These are phyloP conservation scores for Trypanosoma mega DNA, from an alignment of 208 protist species.

Conservation along the genomic window DNA sequence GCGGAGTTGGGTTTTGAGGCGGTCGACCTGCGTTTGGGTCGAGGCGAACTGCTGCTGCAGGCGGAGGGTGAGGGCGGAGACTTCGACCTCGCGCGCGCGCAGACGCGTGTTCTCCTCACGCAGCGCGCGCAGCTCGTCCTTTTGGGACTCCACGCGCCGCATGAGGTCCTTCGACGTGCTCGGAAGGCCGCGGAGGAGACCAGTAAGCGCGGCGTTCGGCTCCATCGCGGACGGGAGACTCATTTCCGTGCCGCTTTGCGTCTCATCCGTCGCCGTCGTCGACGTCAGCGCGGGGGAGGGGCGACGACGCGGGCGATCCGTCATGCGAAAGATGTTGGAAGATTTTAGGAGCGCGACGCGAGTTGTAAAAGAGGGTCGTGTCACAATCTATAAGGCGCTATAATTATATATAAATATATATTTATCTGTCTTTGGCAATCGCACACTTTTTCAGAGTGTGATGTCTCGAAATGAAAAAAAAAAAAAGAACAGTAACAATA, in stretches of 20 bases:
- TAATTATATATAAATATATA: too few species aligned
- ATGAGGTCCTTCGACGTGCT: constrained; percentile 71
- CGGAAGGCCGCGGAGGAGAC: constrained; percentile 40
- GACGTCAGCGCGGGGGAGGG: constrained; percentile 12
- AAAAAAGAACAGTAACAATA: constrained; percentile 7
- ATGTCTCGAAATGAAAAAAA: constrained; percentile 12
- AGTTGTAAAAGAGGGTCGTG: too few species aligned
- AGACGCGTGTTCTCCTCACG: constrained; percentile 71
- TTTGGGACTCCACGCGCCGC: constrained; percentile 63
- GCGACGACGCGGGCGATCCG: background rate
- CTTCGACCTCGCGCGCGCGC: constrained; percentile 75
- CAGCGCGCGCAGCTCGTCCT: constrained; percentile 59
- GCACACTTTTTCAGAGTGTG: too few species aligned
- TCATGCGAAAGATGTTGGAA: too few species aligned
- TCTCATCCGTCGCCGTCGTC: constrained; percentile 13
- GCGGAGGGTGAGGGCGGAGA: constrained; percentile 63
- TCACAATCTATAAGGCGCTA: too few species aligned
- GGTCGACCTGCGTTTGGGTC: constrained; percentile 85
- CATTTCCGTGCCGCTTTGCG: constrained; percentile 15
- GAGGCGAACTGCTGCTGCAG: constrained; percentile 77
- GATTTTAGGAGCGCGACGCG: too few species aligned
- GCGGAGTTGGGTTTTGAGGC: constrained; percentile 73
- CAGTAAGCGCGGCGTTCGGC: constrained; percentile 23
- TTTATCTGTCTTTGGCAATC: too few species aligned
- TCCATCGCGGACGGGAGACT: constrained; percentile 9